These are phyloP conservation scores for Primulina huaijiensis DNA, from an alignment of 257 asterid species.

Conservation along the genomic window DNA sequence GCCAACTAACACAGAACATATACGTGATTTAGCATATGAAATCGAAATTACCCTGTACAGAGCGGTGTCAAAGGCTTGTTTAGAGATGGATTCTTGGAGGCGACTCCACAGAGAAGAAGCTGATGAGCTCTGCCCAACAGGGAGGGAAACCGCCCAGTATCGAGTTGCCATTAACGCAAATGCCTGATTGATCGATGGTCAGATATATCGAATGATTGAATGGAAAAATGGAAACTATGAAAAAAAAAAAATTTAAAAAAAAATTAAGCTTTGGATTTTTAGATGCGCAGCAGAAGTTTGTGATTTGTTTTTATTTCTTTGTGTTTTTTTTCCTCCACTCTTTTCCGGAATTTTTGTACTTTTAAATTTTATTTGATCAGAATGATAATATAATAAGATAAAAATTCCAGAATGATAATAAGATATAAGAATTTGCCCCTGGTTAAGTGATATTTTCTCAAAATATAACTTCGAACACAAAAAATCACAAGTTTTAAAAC, in stretches of 20 bases:
- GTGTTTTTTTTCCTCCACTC: no score
- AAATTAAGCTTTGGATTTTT: conserved; percentile 35
- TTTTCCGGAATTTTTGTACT: no score
- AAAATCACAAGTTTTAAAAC: no score
- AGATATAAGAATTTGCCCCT: no score
- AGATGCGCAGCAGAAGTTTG: conserved; percentile 41
- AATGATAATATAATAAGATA: no score
- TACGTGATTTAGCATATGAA: neutral
- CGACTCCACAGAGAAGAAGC: conserved; percentile 75
- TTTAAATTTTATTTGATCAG: no score
- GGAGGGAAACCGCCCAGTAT: conserved; percentile 91
- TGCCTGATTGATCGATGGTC: neutral
- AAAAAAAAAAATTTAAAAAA: neutral
- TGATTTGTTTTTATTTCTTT: no score
- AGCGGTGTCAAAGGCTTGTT: conserved; percentile 83
- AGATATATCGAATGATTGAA: conserved; percentile 14
- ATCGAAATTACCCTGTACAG: conserved; percentile 65
- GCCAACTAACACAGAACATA: neutral
- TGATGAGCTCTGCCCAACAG: conserved; percentile 58
- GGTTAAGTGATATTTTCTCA: no score
- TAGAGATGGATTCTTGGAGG: conserved; percentile 89
- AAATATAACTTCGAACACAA: no score
- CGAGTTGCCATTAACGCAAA: conserved; percentile 70
- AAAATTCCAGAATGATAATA: no score
- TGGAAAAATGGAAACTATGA: neutral